A percentile compares a stretch with the other conserved stretches of the same genome.
phyloP scores from a whole-genome alignment of 2,329 filamentous ascomycete species.

The Arachnopeziza araneosa region DNA sequence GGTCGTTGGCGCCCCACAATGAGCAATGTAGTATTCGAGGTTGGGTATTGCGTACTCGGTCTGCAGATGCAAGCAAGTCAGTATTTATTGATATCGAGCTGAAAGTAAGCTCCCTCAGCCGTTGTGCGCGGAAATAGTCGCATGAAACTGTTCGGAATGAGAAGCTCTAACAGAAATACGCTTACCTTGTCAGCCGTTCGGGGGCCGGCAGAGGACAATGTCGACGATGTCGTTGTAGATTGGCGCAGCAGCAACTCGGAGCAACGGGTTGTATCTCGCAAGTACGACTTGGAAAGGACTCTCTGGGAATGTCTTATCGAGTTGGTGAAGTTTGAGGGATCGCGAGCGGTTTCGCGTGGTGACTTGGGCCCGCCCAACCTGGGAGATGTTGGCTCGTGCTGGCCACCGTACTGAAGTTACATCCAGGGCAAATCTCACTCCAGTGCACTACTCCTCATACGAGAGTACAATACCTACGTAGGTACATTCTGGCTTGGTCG shows the following conservation, averaged over 20 bases:
- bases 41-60: background rate
- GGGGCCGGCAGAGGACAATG: background rate
- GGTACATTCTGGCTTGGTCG: no score
- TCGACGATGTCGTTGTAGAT: background rate
- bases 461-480: no score
- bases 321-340: background rate
- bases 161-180: background rate
- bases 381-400: no score
- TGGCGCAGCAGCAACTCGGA: background rate
- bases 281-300: background rate
- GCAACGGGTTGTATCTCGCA: background rate
- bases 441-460: background rate
- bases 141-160: background rate
- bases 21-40: background rate
- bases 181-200: background rate
- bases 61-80: background rate
- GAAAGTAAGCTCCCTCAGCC: background rate
- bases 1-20: background rate
- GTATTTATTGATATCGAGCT: background rate
- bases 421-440: background rate
- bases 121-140: background rate
- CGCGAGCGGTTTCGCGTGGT: no score
- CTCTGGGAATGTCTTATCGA: background rate
- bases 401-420: background rate
- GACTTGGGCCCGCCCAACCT: no score